A percentile compares a stretch with the other conserved stretches of the same genome.
Evolutionary conservation across 495 filamentous ascomycete genomes (phyloP).

Genomic region (Tuber melanosporum): DNA sequence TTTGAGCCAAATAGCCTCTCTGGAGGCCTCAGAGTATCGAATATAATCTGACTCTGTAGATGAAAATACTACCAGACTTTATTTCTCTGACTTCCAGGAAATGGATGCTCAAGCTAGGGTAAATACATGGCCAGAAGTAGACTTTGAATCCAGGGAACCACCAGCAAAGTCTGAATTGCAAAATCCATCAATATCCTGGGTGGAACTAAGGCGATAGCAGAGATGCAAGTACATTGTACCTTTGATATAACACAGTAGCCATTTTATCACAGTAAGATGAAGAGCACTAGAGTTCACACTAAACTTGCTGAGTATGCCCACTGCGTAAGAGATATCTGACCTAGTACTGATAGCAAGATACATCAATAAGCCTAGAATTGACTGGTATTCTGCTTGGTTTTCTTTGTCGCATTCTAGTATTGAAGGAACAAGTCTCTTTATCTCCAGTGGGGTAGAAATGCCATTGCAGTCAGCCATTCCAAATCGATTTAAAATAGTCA

Average conservation of each 20-base stretch:
- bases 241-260: not conserved
- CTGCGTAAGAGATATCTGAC: too few species aligned
- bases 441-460: not conserved
- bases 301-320: not conserved
- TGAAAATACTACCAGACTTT: not conserved
- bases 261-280: not conserved
- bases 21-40: not conserved
- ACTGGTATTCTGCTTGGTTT: not conserved
- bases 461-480: not conserved
- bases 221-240: not conserved
- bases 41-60: not conserved
- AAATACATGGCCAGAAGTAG: not conserved
- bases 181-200: not conserved
- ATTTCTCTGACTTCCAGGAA: slow-evolving; percentile 6
- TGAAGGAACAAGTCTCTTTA: not conserved
- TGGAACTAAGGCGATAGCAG: not conserved
- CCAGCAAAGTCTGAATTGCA: not conserved
- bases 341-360: not conserved
- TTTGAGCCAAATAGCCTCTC: not conserved
- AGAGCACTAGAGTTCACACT: not conserved
- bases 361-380: not conserved
- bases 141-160: not conserved
- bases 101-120: not conserved
- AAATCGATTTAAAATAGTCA: not conserved
- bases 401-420: not conserved